Percentiles rank a stretch among this genome's conserved stretches.
Evolutionary conservation across 345 rosid species (phyloP).

Genomic region (Passiflora organensis): DNA sequence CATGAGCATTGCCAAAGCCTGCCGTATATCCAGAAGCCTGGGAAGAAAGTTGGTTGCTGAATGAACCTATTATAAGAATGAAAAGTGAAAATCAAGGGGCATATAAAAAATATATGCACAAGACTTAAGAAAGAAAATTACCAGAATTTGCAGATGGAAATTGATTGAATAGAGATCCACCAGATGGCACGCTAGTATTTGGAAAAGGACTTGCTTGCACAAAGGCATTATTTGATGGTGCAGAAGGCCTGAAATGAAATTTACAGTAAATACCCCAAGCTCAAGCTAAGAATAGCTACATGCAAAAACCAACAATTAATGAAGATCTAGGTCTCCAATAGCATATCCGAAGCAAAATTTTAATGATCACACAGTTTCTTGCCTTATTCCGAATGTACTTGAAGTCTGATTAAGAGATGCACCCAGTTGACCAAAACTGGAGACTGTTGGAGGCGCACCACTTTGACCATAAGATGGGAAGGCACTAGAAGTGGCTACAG

Average conservation of each 20-base stretch:
- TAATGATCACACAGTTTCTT: constrained; percentile 1
- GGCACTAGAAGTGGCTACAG: constrained; percentile 25
- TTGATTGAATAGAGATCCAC: constrained; percentile 21
- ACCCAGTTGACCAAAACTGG: constrained; percentile 45
- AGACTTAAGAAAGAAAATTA: constrained; percentile 8
- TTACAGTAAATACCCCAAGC: constrained; percentile 5
- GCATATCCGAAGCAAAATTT: neutral
- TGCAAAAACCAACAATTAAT: neutral
- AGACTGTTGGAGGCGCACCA: constrained; percentile 37
- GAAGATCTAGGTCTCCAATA: neutral
- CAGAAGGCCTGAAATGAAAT: constrained; percentile 28
- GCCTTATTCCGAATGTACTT: constrained; percentile 12
- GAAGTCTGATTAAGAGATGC: constrained; percentile 30
- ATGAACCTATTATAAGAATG: constrained; percentile 19
- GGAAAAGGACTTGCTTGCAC: constrained; percentile 42
- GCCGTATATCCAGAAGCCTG: constrained; percentile 15
- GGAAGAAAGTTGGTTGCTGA: constrained; percentile 23
- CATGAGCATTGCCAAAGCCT: constrained; percentile 21
- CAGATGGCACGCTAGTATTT: constrained; percentile 36
- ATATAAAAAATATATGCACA: constrained; percentile 1
- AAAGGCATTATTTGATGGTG: constrained; percentile 28
- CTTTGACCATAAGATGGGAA: constrained; percentile 36
- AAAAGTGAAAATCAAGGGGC: constrained; percentile 21
- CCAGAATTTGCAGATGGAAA: constrained; percentile 22
- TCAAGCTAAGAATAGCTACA: constrained; percentile 6